Base-by-base conservation (phyloP, 495 filamentous ascomycete genomes). In the Neurospora sp. region DNA sequence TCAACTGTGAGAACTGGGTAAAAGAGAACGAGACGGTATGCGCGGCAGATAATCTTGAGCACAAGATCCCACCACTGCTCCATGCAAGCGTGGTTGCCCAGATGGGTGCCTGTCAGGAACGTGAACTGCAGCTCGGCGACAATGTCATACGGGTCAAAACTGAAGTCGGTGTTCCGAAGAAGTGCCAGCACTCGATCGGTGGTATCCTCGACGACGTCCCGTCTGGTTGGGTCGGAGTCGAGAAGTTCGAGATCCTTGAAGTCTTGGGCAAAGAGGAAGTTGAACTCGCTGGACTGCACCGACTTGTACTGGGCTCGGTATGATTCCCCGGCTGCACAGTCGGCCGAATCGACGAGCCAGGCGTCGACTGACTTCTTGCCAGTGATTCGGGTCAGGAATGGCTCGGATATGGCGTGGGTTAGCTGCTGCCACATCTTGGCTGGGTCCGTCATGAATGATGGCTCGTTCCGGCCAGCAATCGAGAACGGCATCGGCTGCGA, bases 101-200 rank as follows among this genome's bases (percentile, higher is more conserved):
- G 84, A 35, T 91, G 92, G 73, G 94, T 83, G 12, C 93, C 90
- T 78, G 91, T 92, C 5, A 98, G 76, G 81, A 96, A 98, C 42
- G 89, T 86, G 76, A 96, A 91, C 76, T 98, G 93, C 53, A 98
- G 76, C 77, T 98, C 94, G 48, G 94, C 95, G n/a, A 96, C 80
- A 4, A 98, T 75, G 72, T 87, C 90, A 78, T 75, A 73, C 69
- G 81, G 80, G 3, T 65, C 69, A 44, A 74, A 72, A 3, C 8
- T 70, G 48, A 38, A n/a, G 40, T 39, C 27, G 12, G 38, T 44
- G 22, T 37, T 70, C 40, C 75, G 72, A 10, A 83, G 76, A 0
- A 77, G 59, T 8, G 75, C 70, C 14, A 78, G 68, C n/a, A 85
- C 69, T 45, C 79, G 83, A 39, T 39, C 8, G 8, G 78, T 79